phyloP scores from a whole-genome alignment of 805 yeast species.

The Wickerhamiella kurtzmanii region DNA sequence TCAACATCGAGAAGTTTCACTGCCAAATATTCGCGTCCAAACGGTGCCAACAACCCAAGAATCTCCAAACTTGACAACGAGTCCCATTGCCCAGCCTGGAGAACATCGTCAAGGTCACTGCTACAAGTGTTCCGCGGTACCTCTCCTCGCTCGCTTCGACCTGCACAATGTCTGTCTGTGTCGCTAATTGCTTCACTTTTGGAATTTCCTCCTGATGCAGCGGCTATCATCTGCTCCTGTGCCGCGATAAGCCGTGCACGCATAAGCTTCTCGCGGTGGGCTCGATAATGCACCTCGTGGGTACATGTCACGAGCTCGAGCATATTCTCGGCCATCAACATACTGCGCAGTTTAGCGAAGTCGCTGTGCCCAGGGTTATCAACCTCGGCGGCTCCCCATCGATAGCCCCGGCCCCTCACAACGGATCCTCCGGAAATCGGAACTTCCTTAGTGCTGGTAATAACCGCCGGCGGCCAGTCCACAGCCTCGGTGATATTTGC shows the following conservation, averaged over 20 bases:
- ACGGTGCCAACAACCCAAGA: constrained; percentile 7
- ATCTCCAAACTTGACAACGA: constrained; percentile 9
- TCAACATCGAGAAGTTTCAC: constrained; percentile 9
- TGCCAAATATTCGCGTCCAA: constrained; percentile 8
- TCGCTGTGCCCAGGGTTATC: constrained; percentile 80
- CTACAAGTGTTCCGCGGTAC: too few relatives aligned
- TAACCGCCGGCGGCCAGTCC: constrained; percentile 60
- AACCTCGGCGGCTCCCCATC: constrained; percentile 84
- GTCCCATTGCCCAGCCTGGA: neutral
- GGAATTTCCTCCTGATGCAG: too few relatives aligned
- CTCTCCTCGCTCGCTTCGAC: too few relatives aligned
- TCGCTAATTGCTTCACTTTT: too few relatives aligned
- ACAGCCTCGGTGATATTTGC: neutral
- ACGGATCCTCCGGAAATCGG: constrained; percentile 41
- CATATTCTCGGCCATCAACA: constrained; percentile 70
- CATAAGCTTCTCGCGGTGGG: constrained; percentile 38
- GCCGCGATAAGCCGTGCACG: constrained; percentile 14
- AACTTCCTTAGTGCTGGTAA: constrained; percentile 54
- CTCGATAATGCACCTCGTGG: constrained; percentile 67
- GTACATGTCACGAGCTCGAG: constrained; percentile 70
- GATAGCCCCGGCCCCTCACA: constrained; percentile 71
- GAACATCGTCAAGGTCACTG: neutral
- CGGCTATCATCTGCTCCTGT: constrained; percentile 3
- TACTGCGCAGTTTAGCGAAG: constrained; percentile 64
- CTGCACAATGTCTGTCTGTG: too few relatives aligned